Percentiles rank a stretch among this genome's conserved stretches.
These are phyloP conservation scores for Pseudognaphalium luteoalbum DNA, from an alignment of 129 eudicot genomes.

Conservation along the genomic window DNA sequence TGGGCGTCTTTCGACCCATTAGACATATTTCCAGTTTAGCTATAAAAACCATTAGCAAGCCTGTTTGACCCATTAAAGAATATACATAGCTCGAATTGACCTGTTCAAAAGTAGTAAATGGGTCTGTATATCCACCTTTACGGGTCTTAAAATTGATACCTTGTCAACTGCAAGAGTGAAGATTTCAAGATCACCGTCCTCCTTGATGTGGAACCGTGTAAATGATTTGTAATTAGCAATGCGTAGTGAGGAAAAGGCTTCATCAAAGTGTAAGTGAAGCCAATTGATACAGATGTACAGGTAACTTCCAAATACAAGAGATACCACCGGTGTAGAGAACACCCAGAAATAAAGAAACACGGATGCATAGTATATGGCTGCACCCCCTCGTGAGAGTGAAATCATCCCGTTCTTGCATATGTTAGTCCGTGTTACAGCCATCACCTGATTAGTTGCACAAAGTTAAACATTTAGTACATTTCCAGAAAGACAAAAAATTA, in stretches of 20 bases:
- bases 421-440: constrained; percentile 91
- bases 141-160: constrained; percentile 37
- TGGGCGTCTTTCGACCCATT: not conserved
- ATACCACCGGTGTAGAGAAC: constrained; percentile 92
- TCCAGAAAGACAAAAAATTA: not conserved
- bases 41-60: not conserved
- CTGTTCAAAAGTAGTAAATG: not conserved
- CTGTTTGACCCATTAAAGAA: not conserved
- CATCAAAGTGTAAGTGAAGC: constrained; percentile 95
- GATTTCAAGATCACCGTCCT: constrained; percentile 80
- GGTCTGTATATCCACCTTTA: not conserved
- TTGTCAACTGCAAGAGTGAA: constrained; percentile 94
- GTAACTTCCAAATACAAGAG: constrained; percentile 94
- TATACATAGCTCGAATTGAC: not conserved
- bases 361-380: constrained; percentile 82
- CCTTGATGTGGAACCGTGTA: constrained; percentile 83
- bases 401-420: constrained; percentile 88
- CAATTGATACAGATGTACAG: constrained; percentile 93
- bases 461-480: not conserved
- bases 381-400: constrained; percentile 85
- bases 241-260: constrained; percentile 94
- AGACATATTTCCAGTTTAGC: not conserved
- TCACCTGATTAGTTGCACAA: constrained; percentile 49
- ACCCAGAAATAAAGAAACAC: constrained; percentile 97
- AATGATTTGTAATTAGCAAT: constrained; percentile 97